Conservation (phyloP, 164 flowering plant species). For the Akebia trifoliata region DNA sequence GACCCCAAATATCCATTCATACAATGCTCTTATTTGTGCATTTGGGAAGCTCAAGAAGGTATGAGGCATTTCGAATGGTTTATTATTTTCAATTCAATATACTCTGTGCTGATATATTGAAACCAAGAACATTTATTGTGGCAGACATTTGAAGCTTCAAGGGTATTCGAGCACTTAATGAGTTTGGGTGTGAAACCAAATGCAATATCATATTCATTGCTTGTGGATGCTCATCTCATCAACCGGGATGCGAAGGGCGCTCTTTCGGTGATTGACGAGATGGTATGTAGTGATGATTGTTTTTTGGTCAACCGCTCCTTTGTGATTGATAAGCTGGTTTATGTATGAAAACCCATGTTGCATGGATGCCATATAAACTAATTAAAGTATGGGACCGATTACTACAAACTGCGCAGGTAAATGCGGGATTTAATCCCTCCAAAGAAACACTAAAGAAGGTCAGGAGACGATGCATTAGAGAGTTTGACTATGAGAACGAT, state of each 20-base stretch:
- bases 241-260: conserved; percentile 78
- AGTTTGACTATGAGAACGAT: conserved; percentile 62
- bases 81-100: background rate
- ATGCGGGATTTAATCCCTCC: conserved; percentile 63
- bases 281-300: too few species aligned
- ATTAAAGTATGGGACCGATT: background rate
- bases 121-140: conserved; percentile 8
- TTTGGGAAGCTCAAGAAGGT: conserved; percentile 94
- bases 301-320: too few species aligned
- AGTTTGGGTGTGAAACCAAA: conserved; percentile 79
- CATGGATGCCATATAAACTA: background rate
- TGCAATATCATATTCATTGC: conserved; percentile 69
- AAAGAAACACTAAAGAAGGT: conserved; percentile 69
- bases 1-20: conserved; percentile 81
- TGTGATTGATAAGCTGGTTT: too few species aligned
- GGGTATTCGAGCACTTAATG: conserved; percentile 71
- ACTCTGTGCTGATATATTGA: too few species aligned
- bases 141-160: conserved; percentile 87
- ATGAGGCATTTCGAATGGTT: conserved; percentile 1
- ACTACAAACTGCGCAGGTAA: conserved; percentile 53
- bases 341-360: too few species aligned
- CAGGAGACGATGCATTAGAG: conserved; percentile 75
- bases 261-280: conserved; percentile 55
- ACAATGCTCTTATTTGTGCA: conserved; percentile 83
- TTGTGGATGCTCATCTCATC: conserved; percentile 83